Evolutionary conservation across 371 early-diverging fungal genomes (phyloP).

Genomic region (Globomyces sp.): DNA sequence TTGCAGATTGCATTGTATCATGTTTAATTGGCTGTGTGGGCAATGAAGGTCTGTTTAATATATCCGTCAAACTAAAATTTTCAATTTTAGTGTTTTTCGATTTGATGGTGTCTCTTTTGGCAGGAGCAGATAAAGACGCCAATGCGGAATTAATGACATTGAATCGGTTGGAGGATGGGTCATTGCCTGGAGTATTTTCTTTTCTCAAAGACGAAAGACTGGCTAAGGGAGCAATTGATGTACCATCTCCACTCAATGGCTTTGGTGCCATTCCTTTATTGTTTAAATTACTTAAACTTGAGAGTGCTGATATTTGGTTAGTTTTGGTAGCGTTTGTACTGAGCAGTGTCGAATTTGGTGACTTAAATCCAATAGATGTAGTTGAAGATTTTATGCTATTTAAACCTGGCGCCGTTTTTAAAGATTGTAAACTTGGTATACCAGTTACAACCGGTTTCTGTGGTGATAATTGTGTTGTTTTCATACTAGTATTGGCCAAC

Average conservation of each 20-base stretch:
- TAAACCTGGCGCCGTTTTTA: not conserved
- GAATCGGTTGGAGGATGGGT: not conserved
- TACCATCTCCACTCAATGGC: not conserved
- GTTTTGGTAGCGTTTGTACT: not conserved
- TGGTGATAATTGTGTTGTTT: not conserved
- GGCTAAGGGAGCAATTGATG: no score
- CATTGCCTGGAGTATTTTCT: not conserved
- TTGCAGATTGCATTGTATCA: no score
- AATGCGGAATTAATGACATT: no score
- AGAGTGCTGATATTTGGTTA: not conserved
- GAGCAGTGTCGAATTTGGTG: not conserved
- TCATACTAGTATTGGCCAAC: not conserved
- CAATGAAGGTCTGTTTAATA: not conserved
- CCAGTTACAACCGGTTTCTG: no score
- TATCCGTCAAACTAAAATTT: not conserved
- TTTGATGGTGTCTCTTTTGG: not conserved
- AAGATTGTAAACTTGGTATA: not conserved
- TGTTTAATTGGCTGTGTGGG: no score
- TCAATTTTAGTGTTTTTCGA: not conserved
- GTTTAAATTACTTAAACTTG: not conserved
- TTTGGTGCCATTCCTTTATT: not conserved
- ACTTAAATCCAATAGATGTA: not conserved
- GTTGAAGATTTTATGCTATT: constrained; percentile 1
- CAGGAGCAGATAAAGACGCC: no score
- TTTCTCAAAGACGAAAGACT: not conserved